Conservation (phyloP, 148 eudicot species). For the Rhododendron ovatum region DNA sequence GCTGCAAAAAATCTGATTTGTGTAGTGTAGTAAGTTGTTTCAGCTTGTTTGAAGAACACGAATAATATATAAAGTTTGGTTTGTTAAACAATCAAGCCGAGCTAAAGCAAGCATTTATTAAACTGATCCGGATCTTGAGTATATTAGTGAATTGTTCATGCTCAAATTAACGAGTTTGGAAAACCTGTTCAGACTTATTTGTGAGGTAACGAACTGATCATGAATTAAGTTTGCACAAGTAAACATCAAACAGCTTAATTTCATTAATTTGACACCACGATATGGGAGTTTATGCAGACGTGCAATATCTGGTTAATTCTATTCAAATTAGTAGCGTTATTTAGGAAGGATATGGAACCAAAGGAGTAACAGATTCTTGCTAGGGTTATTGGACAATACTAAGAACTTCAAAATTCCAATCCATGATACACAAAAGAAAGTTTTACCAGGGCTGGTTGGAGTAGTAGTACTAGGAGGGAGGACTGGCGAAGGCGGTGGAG, state of each 20-base stretch:
- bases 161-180: background rate
- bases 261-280: background rate
- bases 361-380: background rate
- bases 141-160: background rate
- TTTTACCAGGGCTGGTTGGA: background rate
- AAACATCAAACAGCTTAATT: background rate
- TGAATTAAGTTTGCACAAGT: background rate
- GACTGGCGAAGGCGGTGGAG: background rate
- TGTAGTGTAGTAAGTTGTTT: too few relatives aligned
- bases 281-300: background rate
- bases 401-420: background rate
- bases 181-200: background rate
- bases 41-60: background rate
- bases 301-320: too few relatives aligned
- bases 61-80: background rate
- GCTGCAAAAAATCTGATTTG: background rate
- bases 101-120: background rate
- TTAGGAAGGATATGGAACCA: too few relatives aligned
- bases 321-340: too few relatives aligned
- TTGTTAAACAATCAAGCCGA: background rate
- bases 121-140: background rate
- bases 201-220: background rate
- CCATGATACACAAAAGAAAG: background rate
- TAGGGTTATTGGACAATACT: background rate
- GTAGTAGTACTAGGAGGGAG: background rate